phyloP scores from a whole-genome alignment of 2,329 filamentous ascomycete species.

The Botrytis squamosa region DNA sequence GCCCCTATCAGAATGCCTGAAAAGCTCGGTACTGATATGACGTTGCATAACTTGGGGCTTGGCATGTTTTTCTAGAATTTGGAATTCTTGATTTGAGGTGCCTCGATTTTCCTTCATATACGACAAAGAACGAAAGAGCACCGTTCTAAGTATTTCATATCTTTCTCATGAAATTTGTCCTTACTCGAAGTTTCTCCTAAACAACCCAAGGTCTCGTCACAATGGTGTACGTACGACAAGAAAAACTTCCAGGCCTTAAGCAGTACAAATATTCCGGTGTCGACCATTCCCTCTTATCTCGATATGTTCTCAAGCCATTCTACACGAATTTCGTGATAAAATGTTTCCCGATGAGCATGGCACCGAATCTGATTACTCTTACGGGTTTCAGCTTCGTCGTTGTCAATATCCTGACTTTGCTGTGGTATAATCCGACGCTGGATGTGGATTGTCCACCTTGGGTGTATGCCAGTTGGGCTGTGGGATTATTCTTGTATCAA shows the following conservation, averaged over 20 bases:
- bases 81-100: slow-evolving; percentile 11
- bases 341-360: slow-evolving; percentile 94
- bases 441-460: slow-evolving; percentile 91
- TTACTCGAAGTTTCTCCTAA: not conserved
- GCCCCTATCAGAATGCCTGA: slow-evolving; percentile 19
- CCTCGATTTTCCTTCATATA: not conserved
- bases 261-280: slow-evolving; percentile 95
- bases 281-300: slow-evolving; percentile 85
- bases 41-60: slow-evolving; percentile 20
- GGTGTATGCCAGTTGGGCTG: slow-evolving; percentile 92
- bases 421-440: slow-evolving; percentile 94
- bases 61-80: slow-evolving; percentile 25
- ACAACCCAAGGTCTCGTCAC: slow-evolving; percentile 32
- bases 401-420: slow-evolving; percentile 81
- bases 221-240: slow-evolving; percentile 96
- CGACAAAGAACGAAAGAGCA: not conserved
- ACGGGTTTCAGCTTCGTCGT: slow-evolving; percentile 89
- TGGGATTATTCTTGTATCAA: slow-evolving; percentile 92
- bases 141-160: no score
- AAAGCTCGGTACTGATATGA: slow-evolving; percentile 18
- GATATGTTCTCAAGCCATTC: slow-evolving; percentile 95
- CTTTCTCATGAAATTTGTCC: slow-evolving; percentile 3
- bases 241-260: slow-evolving; percentile 81
- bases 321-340: slow-evolving; percentile 94
- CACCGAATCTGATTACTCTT: slow-evolving; percentile 82